Base-by-base conservation (phyloP, 2,329 filamentous ascomycete genomes). In the Mollisiaceae sp. region DNA sequence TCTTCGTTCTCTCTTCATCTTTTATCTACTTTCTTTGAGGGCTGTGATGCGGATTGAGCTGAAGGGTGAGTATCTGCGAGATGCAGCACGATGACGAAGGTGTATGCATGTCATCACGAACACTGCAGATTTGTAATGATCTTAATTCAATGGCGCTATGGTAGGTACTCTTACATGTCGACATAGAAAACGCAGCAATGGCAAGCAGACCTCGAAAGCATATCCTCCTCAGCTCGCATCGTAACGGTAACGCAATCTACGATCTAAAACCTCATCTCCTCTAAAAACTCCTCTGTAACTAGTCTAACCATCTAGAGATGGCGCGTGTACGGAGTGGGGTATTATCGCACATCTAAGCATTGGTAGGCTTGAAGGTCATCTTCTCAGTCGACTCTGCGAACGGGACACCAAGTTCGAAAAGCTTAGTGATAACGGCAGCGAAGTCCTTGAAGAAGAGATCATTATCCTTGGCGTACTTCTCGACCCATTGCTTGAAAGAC, bases 391-490 rank as follows among this genome's bases (percentile, higher is more conserved):
- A 85, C 78, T 86, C 86, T 73, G 87, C 79, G 78, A 97, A 98
- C 41, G 94, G 94, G 66, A 98, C 94, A 74, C 94, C 94, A 15
- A 97, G 88, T 85, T 98, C 94, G 73, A 98, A 94, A 58, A 99
- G 86, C 83, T 90, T 94, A 73, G 86, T 81, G 64, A 94, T 83
- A 60, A 90, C 93, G 45, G 88, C 86, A 14, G 89, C 84, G 79
- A 98, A 99, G 78, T 98, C 94, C 80, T 90, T 90, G 87, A 98
- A 98, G 87, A 97, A 99, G 60, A 83, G 83, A 64, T 93, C 91
- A 79, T 92, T 92, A 81, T 97, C 92, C 84, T 92, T 92, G 75
- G 94, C 94, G 78, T 97, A 98, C 78, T 89, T 88, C 79, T 97
- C 89, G 36, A 94, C 92, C 75, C 86, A 89, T 76, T 86, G 82